phyloP scores from a whole-genome alignment of 192 early-diverging fungal species.

The Geranomyces michiganensis region DNA sequence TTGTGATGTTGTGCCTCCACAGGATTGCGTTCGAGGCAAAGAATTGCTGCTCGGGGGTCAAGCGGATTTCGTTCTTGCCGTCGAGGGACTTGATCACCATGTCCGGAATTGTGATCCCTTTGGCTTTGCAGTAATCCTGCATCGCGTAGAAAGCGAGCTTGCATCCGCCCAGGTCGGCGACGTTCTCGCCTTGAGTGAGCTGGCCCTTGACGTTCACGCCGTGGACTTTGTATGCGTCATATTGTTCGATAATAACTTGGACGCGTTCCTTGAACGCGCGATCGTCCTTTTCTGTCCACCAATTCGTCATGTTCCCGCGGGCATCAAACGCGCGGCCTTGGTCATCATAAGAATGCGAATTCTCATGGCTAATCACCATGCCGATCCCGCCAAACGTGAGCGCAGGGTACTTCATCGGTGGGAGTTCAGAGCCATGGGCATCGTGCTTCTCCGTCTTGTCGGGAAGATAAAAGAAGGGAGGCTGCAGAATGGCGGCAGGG shows the following conservation, averaged over 20 bases:
- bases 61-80: neutral
- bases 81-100: neutral
- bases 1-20: conserved; percentile 7
- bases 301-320: conserved; percentile 47
- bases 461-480: conserved; percentile 19
- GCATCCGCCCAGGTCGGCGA: conserved; percentile 73
- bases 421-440: no score
- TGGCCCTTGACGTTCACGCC: conserved; percentile 55
- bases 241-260: conserved; percentile 68
- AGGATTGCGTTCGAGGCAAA: neutral
- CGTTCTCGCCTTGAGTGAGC: conserved; percentile 62
- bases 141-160: conserved; percentile 32
- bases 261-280: conserved; percentile 51
- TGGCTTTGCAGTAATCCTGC: neutral
- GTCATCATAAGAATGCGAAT: conserved; percentile 14
- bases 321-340: conserved; percentile 34
- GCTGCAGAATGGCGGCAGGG: conserved; percentile 38
- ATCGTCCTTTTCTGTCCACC: conserved; percentile 72
- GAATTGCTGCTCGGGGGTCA: conserved; percentile 11
- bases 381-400: conserved; percentile 61
- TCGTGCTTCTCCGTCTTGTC: conserved; percentile 42
- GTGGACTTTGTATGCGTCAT: conserved; percentile 55
- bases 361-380: conserved; percentile 52
- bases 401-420: neutral
- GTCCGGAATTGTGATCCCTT: neutral